phyloP scores from a whole-genome alignment of 192 early-diverging fungal species.

The Glomus cerebriforme region DNA sequence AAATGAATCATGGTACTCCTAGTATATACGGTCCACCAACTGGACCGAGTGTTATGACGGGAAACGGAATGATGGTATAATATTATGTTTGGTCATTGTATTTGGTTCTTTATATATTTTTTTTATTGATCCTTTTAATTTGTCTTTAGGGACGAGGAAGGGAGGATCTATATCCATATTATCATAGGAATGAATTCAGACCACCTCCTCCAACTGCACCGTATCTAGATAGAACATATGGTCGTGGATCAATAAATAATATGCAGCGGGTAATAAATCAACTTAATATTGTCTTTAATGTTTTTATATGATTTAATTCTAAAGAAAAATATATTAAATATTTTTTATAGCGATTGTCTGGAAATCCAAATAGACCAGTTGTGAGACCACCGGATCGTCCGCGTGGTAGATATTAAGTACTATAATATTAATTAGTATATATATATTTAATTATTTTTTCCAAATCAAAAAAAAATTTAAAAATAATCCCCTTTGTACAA shows the following conservation, averaged over 20 bases:
- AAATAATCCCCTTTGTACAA: too few species aligned
- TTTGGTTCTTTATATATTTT: not conserved
- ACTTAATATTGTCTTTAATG: not conserved
- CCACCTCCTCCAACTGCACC: slow-evolving; percentile 2
- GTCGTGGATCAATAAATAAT: slow-evolving; percentile 10
- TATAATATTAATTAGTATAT: too few species aligned
- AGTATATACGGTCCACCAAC: slow-evolving; percentile 12
- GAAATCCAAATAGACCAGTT: not conserved
- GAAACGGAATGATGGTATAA: slow-evolving; percentile 11
- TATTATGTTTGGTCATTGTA: not conserved
- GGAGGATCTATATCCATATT: slow-evolving; percentile 7
- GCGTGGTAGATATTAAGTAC: slow-evolving; percentile 7
- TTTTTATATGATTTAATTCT: not conserved
- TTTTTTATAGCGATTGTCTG: slow-evolving; percentile 1
- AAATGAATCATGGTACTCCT: not conserved
- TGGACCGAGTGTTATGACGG: slow-evolving; percentile 1
- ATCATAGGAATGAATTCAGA: slow-evolving; percentile 12
- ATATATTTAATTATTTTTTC: too few species aligned
- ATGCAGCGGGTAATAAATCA: not conserved
- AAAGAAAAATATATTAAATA: not conserved
- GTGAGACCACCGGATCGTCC: not conserved
- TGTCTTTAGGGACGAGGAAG: slow-evolving; percentile 15
- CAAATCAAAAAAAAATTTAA: too few species aligned
- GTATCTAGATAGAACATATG: not conserved
- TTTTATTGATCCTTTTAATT: not conserved